Evolutionary conservation across 2,329 filamentous ascomycete genomes (phyloP), one percentile per base, ranked within the genome.

Genomic region (Davidsoniella neocaledoniae): DNA sequence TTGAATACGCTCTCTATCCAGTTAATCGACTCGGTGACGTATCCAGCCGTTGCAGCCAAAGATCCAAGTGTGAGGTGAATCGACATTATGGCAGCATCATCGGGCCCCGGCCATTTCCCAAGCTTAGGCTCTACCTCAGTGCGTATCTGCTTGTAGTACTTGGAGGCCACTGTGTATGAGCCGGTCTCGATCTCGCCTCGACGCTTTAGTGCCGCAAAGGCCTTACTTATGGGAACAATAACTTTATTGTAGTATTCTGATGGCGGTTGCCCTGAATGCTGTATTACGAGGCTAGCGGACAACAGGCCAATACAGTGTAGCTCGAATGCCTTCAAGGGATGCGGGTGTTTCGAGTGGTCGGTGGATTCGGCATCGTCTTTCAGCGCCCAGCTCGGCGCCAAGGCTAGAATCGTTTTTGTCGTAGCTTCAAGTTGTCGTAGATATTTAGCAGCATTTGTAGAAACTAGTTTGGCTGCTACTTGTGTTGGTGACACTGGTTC

Each of bases 301-400:
- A 53, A 43, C 38, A 88, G 69, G 8, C 77, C 81, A 1, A 83
- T 61, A 1, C 69, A 64, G 56, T 87, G 83, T 1, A 86, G 61
- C 54, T 75, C 71, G 46, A 87, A 71, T 1, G 75, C 74, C 1
- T 67, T 62, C 19, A 70, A 64, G 1, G 83, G 79, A 1, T 68
- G 67, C 3, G 79, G 69, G 53, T 71, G 76, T 6, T 77, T 61
- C 23, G 71, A 68, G 7, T 68, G 62, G 53, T 81, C 73, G 3
- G 63, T 58, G 0, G 77, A 77, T 1, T 68, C 55, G 3, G 62
- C 62, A 57, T 88, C 83, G 39, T 80, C 75, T 8, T 75, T 72
- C 45, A 68, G 66, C 2, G 81, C 77, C n/a, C 82, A 67, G 57
- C 76, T 81, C 1, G 83, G 82, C 25, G 79, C 74, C 1, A 87